Conservation (phyloP, 768 basidiomycete genomes). For the Trametes coccinea region DNA sequence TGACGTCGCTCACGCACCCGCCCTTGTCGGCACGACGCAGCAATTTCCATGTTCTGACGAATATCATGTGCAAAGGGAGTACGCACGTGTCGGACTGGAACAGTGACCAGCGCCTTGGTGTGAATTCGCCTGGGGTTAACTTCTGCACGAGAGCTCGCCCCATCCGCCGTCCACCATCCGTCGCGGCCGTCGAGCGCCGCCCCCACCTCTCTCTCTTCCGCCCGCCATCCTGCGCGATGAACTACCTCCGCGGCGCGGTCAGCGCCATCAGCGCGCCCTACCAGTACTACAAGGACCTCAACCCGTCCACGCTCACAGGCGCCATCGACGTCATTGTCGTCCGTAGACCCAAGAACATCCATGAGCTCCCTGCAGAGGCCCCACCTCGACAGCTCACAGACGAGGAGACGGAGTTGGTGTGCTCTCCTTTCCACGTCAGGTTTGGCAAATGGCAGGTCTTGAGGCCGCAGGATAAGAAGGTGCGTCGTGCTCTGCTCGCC, state of each 20-base stretch:
- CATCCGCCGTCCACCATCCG: constrained; percentile 4
- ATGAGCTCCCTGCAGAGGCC: constrained; percentile 7
- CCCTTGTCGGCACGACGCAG: neutral
- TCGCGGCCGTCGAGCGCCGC: neutral
- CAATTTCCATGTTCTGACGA: neutral
- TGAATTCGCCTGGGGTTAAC: constrained; percentile 8
- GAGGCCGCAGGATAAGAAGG: constrained; percentile 91
- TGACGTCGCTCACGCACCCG: constrained; percentile 2
- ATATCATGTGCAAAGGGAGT: constrained; percentile 11
- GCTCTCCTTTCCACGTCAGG: constrained; percentile 95
- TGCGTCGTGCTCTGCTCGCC: constrained; percentile 32
- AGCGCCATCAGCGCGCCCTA: constrained; percentile 84
- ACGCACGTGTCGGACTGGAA: constrained; percentile 10
- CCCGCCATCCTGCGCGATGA: constrained; percentile 49
- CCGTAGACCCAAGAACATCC: constrained; percentile 49
- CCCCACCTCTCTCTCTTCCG: neutral
- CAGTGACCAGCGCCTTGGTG: neutral
- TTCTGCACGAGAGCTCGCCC: constrained; percentile 5
- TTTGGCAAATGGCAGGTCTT: constrained; percentile 98
- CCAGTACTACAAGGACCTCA: constrained; percentile 90
- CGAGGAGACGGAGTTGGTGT: constrained; percentile 70
- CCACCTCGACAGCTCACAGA: constrained; percentile 13
- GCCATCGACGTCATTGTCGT: constrained; percentile 99
- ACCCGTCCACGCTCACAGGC: constrained; percentile 94
- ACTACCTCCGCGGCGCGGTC: constrained; percentile 86